Evolutionary conservation across 2,329 filamentous ascomycete genomes (phyloP).

Genomic region (Monosporascus sp.): DNA sequence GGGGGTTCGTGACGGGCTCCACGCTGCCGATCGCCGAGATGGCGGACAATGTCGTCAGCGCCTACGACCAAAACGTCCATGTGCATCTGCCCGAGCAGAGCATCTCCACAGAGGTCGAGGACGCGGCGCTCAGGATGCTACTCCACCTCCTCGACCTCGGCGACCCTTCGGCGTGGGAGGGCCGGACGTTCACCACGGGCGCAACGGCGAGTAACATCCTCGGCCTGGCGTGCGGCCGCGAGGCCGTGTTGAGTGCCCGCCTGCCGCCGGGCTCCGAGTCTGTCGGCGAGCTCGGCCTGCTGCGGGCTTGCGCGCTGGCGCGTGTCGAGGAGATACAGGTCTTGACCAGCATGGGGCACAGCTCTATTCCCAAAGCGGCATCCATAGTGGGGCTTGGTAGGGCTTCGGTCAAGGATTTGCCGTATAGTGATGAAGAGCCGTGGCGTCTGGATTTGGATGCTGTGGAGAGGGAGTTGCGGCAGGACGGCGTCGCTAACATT

Average conservation of each 20-base stretch:
- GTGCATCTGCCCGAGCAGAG: slow-evolving; percentile 76
- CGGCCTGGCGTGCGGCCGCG: slow-evolving; percentile 61
- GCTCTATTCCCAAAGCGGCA: slow-evolving; percentile 77
- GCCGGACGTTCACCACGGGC: slow-evolving; percentile 51
- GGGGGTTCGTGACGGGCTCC: slow-evolving; percentile 84
- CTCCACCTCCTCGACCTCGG: slow-evolving; percentile 60
- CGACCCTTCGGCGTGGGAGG: slow-evolving; percentile 53
- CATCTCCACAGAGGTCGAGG: slow-evolving; percentile 71
- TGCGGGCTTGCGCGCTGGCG: slow-evolving; percentile 58
- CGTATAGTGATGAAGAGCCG: slow-evolving; percentile 43
- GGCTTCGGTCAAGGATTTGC: slow-evolving; percentile 57
- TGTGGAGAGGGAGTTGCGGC: slow-evolving; percentile 55
- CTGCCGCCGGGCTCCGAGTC: slow-evolving; percentile 28
- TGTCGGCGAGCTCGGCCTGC: slow-evolving; percentile 65
- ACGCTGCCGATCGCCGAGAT: slow-evolving; percentile 71
- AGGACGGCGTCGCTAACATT: slow-evolving; percentile 58
- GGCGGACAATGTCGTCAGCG: slow-evolving; percentile 78
- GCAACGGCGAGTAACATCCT: slow-evolving; percentile 77
- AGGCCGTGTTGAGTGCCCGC: slow-evolving; percentile 48
- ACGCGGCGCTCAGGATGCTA: slow-evolving; percentile 64
- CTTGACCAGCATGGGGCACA: slow-evolving; percentile 77
- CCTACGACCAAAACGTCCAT: slow-evolving; percentile 76
- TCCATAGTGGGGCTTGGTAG: slow-evolving; percentile 76
- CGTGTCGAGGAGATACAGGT: slow-evolving; percentile 66
- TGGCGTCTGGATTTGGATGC: slow-evolving; percentile 65